Base-by-base conservation (phyloP, 176 grass and related monocot species). In the Bolboschoenus planiculmis region DNA sequence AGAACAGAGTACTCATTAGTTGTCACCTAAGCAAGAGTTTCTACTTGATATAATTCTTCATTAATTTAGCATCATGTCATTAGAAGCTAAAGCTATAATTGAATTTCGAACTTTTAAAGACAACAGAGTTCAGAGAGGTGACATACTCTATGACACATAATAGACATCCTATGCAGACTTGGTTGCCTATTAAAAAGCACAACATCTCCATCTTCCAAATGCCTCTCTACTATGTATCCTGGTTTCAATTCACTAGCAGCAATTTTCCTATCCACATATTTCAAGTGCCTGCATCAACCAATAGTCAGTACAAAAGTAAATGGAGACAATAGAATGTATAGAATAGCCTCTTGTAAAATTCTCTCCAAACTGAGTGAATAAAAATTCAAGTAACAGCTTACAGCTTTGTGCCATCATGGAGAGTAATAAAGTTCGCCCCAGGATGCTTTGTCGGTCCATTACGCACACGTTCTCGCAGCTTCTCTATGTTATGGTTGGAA, bases 131-230 rank as follows among this genome's bases (percentile, higher is more conserved):
- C 77, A 67, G 26, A 33, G 77, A 72, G 57, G 23, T 68, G 56
- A 75, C 75, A 75, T 89, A 94, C 95, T 83, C 92, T 88, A 83
- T 97, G 95, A 48, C 55, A 94, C 95, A 97, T 97, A 81, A 97
- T 97, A 67, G 95, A 97, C 95, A 97, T 97, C 88, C 92, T 92
- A 89, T 97, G 95, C 83, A 97, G 87, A 78, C 95, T 97, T 3
- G 95, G 95, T 63, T 97, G 95, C 89, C 95, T 91, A 82, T 97
- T 97, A 55, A 97, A 97, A 70, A 97, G 92, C 63, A 94, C 92
- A 85, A 97, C 68, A 67, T 94, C 92, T 71, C 95, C 92, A 91
- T 97, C 92, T 88, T 97, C 92, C 63, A 97, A 94, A 88, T 97
- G 95, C n/a, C 95, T 97, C 88, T 97, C 87, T 7, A 97, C 95